Conservation (phyloP, 495 filamentous ascomycete genomes). For the Aspergillus steynii region DNA sequence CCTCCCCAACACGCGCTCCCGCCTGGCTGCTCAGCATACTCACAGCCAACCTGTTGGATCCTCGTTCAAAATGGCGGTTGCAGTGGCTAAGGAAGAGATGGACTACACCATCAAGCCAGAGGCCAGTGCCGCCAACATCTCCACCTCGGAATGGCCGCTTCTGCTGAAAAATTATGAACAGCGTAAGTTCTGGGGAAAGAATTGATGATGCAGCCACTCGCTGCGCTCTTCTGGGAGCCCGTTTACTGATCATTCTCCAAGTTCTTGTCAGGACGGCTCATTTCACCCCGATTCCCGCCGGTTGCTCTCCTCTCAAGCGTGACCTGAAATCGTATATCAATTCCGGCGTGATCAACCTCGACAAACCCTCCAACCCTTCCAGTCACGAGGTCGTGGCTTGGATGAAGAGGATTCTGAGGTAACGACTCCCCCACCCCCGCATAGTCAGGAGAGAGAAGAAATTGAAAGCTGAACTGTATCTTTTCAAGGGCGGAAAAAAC, state of each 20-base stretch:
- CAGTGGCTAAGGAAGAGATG: slow-evolving; percentile 63
- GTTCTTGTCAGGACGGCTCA: slow-evolving; percentile 87
- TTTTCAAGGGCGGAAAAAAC: slow-evolving; percentile 83
- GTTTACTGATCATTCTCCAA: slow-evolving; percentile 35
- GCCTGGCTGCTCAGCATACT: slow-evolving; percentile 25
- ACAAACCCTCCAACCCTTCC: slow-evolving; percentile 97
- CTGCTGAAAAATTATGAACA: slow-evolving; percentile 91
- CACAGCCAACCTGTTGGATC: slow-evolving; percentile 17
- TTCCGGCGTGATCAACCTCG: slow-evolving; percentile 96
- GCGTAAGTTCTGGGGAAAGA: slow-evolving; percentile 45
- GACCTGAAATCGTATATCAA: slow-evolving; percentile 94
- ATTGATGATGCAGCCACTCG: slow-evolving; percentile 7
- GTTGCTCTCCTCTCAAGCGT: slow-evolving; percentile 81
- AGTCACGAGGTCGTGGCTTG: slow-evolving; percentile 98
- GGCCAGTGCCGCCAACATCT: slow-evolving; percentile 64
- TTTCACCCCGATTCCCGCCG: slow-evolving; percentile 90
- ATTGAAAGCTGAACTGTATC: slow-evolving; percentile 22
- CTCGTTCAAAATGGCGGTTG: slow-evolving; percentile 52
- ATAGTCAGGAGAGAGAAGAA: neutral
- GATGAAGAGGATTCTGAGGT: slow-evolving; percentile 96
- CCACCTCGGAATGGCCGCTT: slow-evolving; percentile 83
- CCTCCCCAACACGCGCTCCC: slow-evolving; percentile 20
- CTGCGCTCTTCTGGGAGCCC: slow-evolving; percentile 15
- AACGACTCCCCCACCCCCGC: slow-evolving; percentile 20
- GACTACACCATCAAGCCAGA: slow-evolving; percentile 89